These are phyloP conservation scores for Podila clonocystis DNA, from an alignment of 192 early-diverging fungal species.

Conservation along the genomic window DNA sequence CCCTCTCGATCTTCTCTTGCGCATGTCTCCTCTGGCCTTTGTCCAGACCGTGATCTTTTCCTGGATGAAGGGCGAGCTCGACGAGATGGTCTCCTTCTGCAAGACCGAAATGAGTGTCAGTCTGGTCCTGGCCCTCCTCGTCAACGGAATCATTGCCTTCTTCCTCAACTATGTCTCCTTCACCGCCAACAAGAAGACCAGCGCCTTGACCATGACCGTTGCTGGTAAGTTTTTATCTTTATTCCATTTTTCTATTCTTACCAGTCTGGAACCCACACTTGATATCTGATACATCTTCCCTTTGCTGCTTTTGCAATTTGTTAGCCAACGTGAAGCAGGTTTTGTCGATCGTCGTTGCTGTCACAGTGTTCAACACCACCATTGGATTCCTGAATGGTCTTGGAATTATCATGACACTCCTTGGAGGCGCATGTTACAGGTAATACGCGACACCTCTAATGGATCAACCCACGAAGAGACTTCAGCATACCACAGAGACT, in stretches of 20 bases:
- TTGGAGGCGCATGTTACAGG: slow-evolving; percentile 70
- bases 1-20: slow-evolving; percentile 81
- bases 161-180: slow-evolving; percentile 86
- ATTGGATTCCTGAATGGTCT: slow-evolving; percentile 67
- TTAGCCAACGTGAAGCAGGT: slow-evolving; percentile 80
- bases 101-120: slow-evolving; percentile 53
- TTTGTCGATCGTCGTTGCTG: slow-evolving; percentile 69
- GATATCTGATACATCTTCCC: neutral
- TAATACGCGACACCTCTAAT: slow-evolving; percentile 11
- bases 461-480: neutral
- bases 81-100: slow-evolving; percentile 49
- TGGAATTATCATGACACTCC: slow-evolving; percentile 69
- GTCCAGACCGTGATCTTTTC: slow-evolving; percentile 76
- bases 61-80: slow-evolving; percentile 72
- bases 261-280: neutral
- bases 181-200: slow-evolving; percentile 87
- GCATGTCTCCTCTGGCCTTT: slow-evolving; percentile 83
- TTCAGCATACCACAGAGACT: too few relatives aligned
- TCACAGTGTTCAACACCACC: slow-evolving; percentile 66
- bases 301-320: neutral
- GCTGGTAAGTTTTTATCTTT: slow-evolving; percentile 56
- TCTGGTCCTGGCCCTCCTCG: slow-evolving; percentile 63
- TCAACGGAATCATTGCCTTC: slow-evolving; percentile 89
- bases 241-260: too few relatives aligned
- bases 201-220: slow-evolving; percentile 86